Conservation (phyloP, 805 yeast genomes). For the Zygoascus biomembranicola region DNA sequence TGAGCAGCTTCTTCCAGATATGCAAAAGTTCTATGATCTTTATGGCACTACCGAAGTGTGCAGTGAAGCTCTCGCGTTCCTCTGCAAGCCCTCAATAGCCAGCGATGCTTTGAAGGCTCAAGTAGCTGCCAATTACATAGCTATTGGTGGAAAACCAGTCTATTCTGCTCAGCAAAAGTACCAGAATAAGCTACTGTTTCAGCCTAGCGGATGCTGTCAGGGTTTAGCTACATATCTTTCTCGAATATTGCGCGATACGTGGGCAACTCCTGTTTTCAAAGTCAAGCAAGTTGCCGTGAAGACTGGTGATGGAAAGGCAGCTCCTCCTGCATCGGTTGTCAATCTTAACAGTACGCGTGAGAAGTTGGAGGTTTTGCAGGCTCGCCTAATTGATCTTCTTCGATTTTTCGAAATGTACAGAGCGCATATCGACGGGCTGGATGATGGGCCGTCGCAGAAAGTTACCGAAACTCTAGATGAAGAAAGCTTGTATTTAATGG, state of each 20-base stretch:
- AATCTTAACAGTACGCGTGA: conserved; percentile 14
- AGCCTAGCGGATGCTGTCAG: conserved; percentile 83
- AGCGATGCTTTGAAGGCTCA: conserved; percentile 7
- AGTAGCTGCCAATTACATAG: conserved; percentile 28
- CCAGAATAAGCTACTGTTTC: conserved; percentile 35
- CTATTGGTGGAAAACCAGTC: conserved; percentile 28
- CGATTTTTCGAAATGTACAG: conserved; percentile 37
- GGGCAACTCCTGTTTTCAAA: conserved; percentile 66
- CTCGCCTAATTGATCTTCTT: conserved; percentile 25
- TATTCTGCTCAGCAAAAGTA: background rate
- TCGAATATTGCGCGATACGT: conserved; percentile 66
- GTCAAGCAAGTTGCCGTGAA: conserved; percentile 7
- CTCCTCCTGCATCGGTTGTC: background rate
- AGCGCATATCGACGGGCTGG: conserved; percentile 36
- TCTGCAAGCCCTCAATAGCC: conserved; percentile 41
- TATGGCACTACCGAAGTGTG: conserved; percentile 89
- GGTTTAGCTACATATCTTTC: conserved; percentile 76
- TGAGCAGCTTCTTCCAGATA: conserved; percentile 56
- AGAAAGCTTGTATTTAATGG: conserved; percentile 32
- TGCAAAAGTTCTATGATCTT: conserved; percentile 60
- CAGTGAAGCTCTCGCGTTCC: conserved; percentile 74
- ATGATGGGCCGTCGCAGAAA: conserved; percentile 20
- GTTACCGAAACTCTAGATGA: conserved; percentile 1
- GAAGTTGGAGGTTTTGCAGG: conserved; percentile 24
- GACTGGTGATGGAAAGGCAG: conserved; percentile 11